phyloP scores from a whole-genome alignment of 768 basidiomycete genomes.

The Galerina marginata region DNA sequence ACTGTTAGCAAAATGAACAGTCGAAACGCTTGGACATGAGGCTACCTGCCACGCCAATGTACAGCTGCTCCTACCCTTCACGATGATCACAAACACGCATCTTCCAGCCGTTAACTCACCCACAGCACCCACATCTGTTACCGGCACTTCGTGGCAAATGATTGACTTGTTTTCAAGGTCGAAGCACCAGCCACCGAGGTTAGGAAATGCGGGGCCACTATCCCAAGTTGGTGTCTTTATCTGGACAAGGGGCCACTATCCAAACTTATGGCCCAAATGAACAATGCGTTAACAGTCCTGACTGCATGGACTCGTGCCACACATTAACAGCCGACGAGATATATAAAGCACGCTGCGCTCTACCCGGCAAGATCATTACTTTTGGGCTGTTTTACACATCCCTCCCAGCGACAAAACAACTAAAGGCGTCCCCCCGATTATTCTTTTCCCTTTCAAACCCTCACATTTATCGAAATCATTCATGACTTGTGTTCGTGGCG shows the following conservation, averaged over 20 bases:
- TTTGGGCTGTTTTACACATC: background rate
- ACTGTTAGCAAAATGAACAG: background rate
- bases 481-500: conserved; percentile 6
- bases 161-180: background rate
- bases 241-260: too few relatives aligned
- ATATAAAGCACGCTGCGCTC: conserved; percentile 3
- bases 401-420: background rate
- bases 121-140: background rate
- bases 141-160: background rate
- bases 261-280: background rate
- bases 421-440: background rate
- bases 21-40: conserved; percentile 13
- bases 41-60: conserved; percentile 17
- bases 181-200: background rate
- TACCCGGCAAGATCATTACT: background rate
- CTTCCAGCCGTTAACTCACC: conserved; percentile 9
- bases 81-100: conserved; percentile 21
- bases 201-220: conserved; percentile 1
- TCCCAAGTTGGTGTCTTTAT: background rate
- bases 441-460: conserved; percentile 7
- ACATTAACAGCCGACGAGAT: background rate
- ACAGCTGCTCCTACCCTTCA: conserved; percentile 6
- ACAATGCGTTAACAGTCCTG: background rate
- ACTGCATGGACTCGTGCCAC: background rate
- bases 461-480: conserved; percentile 6